Conservation (phyloP, 1,284 basidiomycete species). For the Rhodofomes roseus region DNA sequence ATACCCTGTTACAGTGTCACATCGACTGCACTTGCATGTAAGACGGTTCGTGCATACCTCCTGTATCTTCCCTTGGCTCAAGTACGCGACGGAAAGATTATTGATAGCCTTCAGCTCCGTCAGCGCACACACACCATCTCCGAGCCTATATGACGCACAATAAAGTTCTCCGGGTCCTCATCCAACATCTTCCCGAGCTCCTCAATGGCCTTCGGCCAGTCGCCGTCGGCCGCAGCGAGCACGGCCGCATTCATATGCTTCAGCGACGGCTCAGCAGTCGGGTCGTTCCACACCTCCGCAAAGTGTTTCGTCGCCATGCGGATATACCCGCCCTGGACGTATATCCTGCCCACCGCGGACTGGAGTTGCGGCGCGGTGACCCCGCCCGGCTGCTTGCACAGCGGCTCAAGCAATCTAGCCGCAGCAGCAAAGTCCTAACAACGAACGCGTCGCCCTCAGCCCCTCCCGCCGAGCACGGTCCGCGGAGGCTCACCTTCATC, state of each 20-base stretch:
- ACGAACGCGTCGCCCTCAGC: neutral
- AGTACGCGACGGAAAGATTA: conserved; percentile 67
- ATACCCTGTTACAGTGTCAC: conserved; percentile 46
- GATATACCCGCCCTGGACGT: conserved; percentile 68
- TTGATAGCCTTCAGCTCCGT: conserved; percentile 61
- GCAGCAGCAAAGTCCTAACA: conserved; percentile 67
- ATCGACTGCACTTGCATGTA: neutral
- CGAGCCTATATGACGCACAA: conserved; percentile 32
- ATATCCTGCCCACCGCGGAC: conserved; percentile 67
- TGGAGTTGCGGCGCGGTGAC: conserved; percentile 50
- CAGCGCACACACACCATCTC: no score
- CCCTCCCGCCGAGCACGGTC: no score
- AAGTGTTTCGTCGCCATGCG: conserved; percentile 53
- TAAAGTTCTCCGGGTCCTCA: conserved; percentile 54
- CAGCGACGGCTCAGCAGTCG: conserved; percentile 36
- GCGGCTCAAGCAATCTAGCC: conserved; percentile 55
- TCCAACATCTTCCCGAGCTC: conserved; percentile 42
- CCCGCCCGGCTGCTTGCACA: conserved; percentile 41
- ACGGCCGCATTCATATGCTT: conserved; percentile 63
- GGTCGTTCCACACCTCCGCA: conserved; percentile 43
- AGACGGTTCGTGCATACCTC: conserved; percentile 42
- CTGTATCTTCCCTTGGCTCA: conserved; percentile 66
- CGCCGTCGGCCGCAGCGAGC: conserved; percentile 59
- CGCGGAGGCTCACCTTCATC: conserved; percentile 36
- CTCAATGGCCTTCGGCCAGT: conserved; percentile 55